Evolutionary conservation across 257 asterid species (phyloP).

Genomic region (Handroanthus guayacan): DNA sequence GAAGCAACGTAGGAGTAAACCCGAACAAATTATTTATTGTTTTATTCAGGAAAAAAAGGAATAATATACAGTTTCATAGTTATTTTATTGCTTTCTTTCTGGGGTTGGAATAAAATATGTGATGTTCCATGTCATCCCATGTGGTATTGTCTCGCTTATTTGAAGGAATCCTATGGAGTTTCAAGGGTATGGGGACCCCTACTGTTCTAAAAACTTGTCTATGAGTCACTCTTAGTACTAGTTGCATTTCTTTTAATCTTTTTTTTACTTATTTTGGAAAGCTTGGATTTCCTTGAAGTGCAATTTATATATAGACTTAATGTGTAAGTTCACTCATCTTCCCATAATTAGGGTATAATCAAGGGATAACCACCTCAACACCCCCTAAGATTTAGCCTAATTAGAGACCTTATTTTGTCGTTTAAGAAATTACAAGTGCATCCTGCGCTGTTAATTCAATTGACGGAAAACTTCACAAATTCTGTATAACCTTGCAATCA

Average conservation of each 20-base stretch:
- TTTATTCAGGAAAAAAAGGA: neutral
- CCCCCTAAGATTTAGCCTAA: too few relatives aligned
- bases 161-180: neutral
- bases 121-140: constrained; percentile 1
- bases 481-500: too few relatives aligned
- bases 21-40: neutral
- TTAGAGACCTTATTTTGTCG: too few relatives aligned
- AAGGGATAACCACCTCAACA: too few relatives aligned
- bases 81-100: neutral
- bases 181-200: neutral
- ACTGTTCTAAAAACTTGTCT: neutral
- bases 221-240: neutral
- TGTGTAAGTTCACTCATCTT: too few relatives aligned
- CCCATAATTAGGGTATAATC: too few relatives aligned
- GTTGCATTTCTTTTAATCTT: neutral
- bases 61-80: neutral
- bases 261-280: too few relatives aligned
- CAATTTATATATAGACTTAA: too few relatives aligned
- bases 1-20: neutral
- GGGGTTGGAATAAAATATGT: neutral
- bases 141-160: neutral
- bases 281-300: too few relatives aligned
- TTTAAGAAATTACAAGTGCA: too few relatives aligned
- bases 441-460: too few relatives aligned
- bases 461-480: too few relatives aligned